Base-by-base conservation (phyloP, 2,329 filamentous ascomycete genomes). In the Dactylonectria estremocensis region DNA sequence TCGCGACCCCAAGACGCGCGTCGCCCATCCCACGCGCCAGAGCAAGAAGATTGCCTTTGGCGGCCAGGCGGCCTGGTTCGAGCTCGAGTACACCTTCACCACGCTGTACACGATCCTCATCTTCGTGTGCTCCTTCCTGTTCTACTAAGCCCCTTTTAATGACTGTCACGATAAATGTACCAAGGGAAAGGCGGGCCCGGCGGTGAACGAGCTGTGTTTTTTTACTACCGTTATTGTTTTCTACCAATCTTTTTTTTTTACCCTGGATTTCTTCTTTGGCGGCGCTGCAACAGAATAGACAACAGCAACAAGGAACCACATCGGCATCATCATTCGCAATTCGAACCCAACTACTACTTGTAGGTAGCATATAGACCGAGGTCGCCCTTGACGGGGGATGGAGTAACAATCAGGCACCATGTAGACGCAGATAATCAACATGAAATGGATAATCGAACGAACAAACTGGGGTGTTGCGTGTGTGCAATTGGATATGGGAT, bases 31-130 rank as follows among this genome's bases (percentile, higher is more conserved):
- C 5, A 84, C 85, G 0, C 78, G 80, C 5, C 70, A 80, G 71
- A 86, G 83, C 80, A 88, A 88, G 81, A 87, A 87, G 79, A 86
- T 86, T 73, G 84, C 86, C 1, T 88, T 87, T 72, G 84, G 84
- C 55, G 84, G 82, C 35, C 85, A 87, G 77, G 85, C 85, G 9
- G 85, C 85, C 18, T 88, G 85, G 82, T 89, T 88, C 74, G 88
- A 89, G 78, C 69, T 88, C 50, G 85, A 89, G 79, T 85, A 88
- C 74, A 86, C 83, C 3, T 65, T 84, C 3, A 83, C 86, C 8
- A 89, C 87, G 1, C 69, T 79, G 4, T 89, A 83, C 72, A 89
- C 87, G 2, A 75, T 80, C 37, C 69, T 87, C 60, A 76, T 88
- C 61, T 89, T 89, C 72, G 83, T 85, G 24, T 79, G 71, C 11